phyloP scores from a whole-genome alignment of 257 asterid genomes.

The Nicotiana tabacum region DNA sequence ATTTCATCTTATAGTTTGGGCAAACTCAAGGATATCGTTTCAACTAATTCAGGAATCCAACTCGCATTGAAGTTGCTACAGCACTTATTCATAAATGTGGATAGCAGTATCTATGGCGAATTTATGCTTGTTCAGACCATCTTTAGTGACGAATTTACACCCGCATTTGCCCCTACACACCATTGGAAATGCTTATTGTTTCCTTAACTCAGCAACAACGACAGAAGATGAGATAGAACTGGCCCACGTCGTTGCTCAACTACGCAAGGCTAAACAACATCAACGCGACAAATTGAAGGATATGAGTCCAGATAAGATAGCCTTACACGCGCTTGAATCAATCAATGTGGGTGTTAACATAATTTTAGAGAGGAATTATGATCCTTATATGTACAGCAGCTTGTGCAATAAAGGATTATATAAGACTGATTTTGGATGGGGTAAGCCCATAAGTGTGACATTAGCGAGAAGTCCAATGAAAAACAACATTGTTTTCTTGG shows the following conservation, averaged over 20 bases:
- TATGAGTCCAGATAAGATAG: neutral
- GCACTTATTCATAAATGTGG: neutral
- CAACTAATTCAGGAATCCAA: neutral
- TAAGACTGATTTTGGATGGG: conserved; percentile 2
- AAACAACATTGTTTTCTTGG: neutral
- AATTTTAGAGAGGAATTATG: neutral
- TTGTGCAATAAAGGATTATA: neutral
- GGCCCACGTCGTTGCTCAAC: neutral
- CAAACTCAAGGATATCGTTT: neutral
- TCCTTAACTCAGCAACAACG: neutral
- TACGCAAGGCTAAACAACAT: neutral
- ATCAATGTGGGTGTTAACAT: neutral
- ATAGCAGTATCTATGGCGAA: neutral
- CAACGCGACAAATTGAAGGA: neutral
- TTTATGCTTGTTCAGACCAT: neutral
- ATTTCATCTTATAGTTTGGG: no score
- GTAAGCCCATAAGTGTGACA: neutral
- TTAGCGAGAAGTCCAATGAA: neutral
- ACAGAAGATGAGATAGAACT: neutral
- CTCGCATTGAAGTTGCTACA: neutral
- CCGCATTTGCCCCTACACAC: neutral
- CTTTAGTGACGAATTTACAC: neutral
- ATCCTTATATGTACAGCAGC: neutral
- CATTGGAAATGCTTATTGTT: neutral
- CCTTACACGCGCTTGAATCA: neutral